These are phyloP conservation scores for Colletotrichum viniferum DNA, from an alignment of 2,329 filamentous ascomycete genomes.

Conservation along the genomic window DNA sequence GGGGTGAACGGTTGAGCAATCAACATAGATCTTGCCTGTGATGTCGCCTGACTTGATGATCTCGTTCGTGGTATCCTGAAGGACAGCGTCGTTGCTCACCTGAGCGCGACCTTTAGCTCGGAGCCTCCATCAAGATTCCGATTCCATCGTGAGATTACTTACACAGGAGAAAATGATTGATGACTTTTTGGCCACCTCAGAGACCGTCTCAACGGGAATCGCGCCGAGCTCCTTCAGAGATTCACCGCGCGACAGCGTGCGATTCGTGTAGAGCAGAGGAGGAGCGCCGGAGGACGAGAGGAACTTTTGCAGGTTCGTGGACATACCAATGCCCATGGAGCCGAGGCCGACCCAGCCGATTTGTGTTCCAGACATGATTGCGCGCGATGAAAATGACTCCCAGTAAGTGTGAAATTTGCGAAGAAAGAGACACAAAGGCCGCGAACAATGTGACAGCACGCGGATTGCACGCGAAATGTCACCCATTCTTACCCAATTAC, in stretches of 20 bases:
- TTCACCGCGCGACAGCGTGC: slow-evolving; percentile 36
- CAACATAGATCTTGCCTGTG: slow-evolving; percentile 23
- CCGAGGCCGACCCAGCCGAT: slow-evolving; percentile 36
- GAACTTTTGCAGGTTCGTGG: slow-evolving; percentile 45
- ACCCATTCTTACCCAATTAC: not conserved
- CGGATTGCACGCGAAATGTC: not conserved
- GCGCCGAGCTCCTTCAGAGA: slow-evolving; percentile 36
- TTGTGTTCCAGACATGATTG: not conserved
- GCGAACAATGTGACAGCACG: too few relatives aligned
- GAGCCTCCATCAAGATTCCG: not conserved
- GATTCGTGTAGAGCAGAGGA: slow-evolving; percentile 63
- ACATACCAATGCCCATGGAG: slow-evolving; percentile 44
- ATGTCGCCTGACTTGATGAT: slow-evolving; percentile 34
- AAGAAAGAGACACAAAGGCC: fast-evolving
- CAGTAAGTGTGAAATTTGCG: fast-evolving
- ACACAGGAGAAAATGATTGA: slow-evolving; percentile 46
- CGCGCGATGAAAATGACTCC: not conserved
- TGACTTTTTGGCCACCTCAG: slow-evolving; percentile 36
- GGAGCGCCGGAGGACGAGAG: slow-evolving; percentile 60
- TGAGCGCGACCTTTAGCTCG: not conserved
- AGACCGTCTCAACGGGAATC: slow-evolving; percentile 35
- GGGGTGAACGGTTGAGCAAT: slow-evolving; percentile 30
- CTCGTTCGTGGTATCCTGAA: not conserved
- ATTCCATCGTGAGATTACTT: slow-evolving; percentile 19
- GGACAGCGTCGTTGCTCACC: slow-evolving; percentile 32